Evolutionary conservation across 129 eudicot species (phyloP), one percentile per base, ranked within the genome.

Genomic region (Helianthus tuberosus): DNA sequence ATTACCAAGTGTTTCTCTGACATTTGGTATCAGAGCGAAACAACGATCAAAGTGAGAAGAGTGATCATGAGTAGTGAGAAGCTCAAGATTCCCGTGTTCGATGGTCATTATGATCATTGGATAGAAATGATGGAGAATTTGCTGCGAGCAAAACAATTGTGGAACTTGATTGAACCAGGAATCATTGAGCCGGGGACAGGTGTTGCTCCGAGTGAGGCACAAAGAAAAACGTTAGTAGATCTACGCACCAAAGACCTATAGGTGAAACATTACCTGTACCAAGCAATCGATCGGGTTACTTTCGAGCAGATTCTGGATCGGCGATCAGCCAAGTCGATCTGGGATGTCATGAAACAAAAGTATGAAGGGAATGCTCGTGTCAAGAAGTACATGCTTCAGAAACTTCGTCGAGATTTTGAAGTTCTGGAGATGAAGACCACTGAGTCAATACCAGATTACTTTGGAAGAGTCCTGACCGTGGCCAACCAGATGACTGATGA

Each of bases 91-190:
- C 35, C 3, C 2, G 35, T 29, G 35, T 29, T 29, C 7, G 66
- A 61, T 12, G 66, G 66, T 6, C 46, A 58, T 58, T 58, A 58
- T n/a, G 64, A 58, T 1, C 65, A 60, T 5, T 60, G 16, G 65
- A n/a, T n/a, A 60, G 16, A 60, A 36, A 29, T 60, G 15, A 60
- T 60, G 66, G 66, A 29, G 8, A 60, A 60, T 32, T 10, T 60
- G 66, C 17, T 29, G 0, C 43, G 44, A 3, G 44, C 43, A 60
- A 60, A 60, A 15, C 3, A 10, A 60, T 60, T 11, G 15, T 2
- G 0, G 44, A 60, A 29, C 66, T 9, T 1, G 29, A 25, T 25
- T 25, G 29, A 25, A 25, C 29, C 29, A 25, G 29, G 29, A 25
- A 25, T 25, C 29, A 25, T 25, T 25, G 29, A 25, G 29, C 2